phyloP scores from a whole-genome alignment of 1,284 basidiomycete genomes.

The Meira nashicola region DNA sequence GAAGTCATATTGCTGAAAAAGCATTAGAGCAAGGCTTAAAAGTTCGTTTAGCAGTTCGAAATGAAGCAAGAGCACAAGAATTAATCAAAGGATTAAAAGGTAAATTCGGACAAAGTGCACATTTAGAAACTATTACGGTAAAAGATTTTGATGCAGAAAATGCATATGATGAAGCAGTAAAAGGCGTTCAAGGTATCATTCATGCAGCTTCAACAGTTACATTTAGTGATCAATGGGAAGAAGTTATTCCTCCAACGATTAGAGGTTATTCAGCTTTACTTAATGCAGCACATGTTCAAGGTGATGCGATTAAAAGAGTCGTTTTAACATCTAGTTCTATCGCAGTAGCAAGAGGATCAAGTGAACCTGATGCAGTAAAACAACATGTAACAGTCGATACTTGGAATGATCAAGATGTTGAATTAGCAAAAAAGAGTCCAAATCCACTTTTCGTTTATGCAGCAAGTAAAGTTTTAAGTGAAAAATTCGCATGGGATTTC shows the following conservation, averaged over 20 bases:
- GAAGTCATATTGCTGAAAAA: background rate
- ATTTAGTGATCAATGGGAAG: background rate
- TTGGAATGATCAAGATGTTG: background rate
- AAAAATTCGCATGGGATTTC: constrained; percentile 5
- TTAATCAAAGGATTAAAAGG: background rate
- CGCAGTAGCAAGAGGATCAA: background rate
- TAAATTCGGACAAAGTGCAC: background rate
- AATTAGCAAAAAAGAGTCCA: background rate
- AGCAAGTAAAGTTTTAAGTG: constrained; percentile 5
- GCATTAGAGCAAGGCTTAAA: background rate
- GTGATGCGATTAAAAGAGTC: background rate
- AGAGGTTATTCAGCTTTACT: background rate
- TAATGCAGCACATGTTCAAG: background rate
- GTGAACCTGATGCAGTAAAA: background rate
- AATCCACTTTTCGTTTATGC: background rate
- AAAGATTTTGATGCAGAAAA: background rate
- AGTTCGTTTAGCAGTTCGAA: background rate
- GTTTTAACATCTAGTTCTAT: background rate
- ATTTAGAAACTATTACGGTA: constrained; percentile 1
- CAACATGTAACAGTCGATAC: background rate
- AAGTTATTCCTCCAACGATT: background rate
- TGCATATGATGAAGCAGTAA: constrained; percentile 5
- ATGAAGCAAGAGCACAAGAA: background rate
- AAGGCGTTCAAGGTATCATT: constrained; percentile 3
- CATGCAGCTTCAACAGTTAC: background rate